Conservation (phyloP, 495 filamentous ascomycete species). For the Darksidea phi region DNA sequence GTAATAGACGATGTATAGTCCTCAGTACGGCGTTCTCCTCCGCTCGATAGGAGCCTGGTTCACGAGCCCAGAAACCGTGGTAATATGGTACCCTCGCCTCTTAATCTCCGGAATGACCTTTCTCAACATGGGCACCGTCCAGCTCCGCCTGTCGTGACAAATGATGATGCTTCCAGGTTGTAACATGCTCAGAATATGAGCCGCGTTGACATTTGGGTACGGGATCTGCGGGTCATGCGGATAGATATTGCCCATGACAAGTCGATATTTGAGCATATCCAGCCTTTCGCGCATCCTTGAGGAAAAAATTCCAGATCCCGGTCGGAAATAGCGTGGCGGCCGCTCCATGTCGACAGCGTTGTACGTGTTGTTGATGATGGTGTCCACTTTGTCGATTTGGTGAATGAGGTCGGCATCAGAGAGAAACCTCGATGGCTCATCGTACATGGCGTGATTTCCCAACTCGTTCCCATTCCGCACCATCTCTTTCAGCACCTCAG, state of each 20-base stretch:
- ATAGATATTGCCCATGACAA: conserved; percentile 79
- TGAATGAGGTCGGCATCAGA: conserved; percentile 35
- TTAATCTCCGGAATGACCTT: conserved; percentile 67
- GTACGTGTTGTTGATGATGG: conserved; percentile 58
- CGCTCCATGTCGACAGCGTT: conserved; percentile 37
- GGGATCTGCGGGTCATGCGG: conserved; percentile 81
- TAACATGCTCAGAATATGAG: conserved; percentile 75
- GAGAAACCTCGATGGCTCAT: conserved; percentile 63
- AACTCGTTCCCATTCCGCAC: conserved; percentile 68
- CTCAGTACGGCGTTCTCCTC: neutral
- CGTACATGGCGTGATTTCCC: conserved; percentile 82
- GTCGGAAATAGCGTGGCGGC: conserved; percentile 61
- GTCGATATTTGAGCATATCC: conserved; percentile 55
- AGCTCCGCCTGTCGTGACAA: conserved; percentile 76
- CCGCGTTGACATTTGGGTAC: conserved; percentile 67
- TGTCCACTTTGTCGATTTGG: conserved; percentile 49
- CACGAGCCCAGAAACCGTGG: conserved; percentile 52
- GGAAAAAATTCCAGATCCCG: conserved; percentile 78
- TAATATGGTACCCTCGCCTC: conserved; percentile 64
- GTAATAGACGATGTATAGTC: too few species aligned
- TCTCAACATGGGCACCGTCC: conserved; percentile 74
- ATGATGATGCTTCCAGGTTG: conserved; percentile 73
- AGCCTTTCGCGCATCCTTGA: conserved; percentile 60
- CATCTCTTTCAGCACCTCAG: conserved; percentile 58
- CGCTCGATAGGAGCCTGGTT: neutral